phyloP scores from a whole-genome alignment of 257 asterid species.

The Galeopsis tetrahit region DNA sequence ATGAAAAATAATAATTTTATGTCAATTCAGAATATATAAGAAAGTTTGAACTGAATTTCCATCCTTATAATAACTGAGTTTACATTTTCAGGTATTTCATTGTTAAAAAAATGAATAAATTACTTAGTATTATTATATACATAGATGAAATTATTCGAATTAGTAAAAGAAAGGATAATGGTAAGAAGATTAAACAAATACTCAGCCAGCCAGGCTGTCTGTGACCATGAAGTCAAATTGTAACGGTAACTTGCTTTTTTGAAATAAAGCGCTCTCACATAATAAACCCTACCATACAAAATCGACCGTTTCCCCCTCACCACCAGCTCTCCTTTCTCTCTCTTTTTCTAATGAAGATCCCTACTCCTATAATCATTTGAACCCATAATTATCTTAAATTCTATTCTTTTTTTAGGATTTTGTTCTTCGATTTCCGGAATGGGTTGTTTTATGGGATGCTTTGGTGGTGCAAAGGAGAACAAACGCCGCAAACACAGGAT shows the following conservation, averaged over 20 bases:
- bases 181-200: neutral
- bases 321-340: conserved; percentile 28
- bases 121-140: too few species aligned
- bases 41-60: too few species aligned
- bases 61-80: neutral
- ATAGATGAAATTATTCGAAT: too few species aligned
- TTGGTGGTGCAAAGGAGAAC: conserved; percentile 68
- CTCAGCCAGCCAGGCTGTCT: neutral
- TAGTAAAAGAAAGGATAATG: too few species aligned
- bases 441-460: conserved; percentile 94
- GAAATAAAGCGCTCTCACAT: conserved; percentile 10
- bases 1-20: too few species aligned
- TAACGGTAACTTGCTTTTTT: conserved; percentile 61
- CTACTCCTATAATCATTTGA: conserved; percentile 25
- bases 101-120: too few species aligned
- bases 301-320: conserved; percentile 54
- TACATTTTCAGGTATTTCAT: neutral
- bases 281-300: conserved; percentile 47
- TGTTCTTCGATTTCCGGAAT: conserved; percentile 35
- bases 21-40: too few species aligned
- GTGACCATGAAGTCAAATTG: conserved; percentile 29
- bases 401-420: conserved; percentile 20
- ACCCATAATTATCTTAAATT: conserved; percentile 25
- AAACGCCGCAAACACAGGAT: conserved; percentile 60
- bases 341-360: conserved; percentile 37